Conservation (phyloP, 495 filamentous ascomycete species). For the Platismatia glauca region DNA sequence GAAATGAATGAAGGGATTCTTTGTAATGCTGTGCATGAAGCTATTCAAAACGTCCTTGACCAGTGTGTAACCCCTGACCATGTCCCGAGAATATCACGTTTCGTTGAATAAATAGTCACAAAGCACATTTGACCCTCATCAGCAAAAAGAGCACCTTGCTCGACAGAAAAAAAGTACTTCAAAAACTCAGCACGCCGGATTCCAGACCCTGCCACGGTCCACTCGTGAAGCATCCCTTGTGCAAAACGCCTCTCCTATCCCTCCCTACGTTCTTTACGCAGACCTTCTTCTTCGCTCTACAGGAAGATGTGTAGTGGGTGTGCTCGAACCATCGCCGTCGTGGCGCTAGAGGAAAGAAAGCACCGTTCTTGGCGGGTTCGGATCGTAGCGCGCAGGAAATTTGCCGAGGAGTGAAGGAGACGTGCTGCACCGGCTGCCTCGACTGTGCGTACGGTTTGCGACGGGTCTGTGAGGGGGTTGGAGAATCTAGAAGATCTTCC, state of each 20-base stretch:
- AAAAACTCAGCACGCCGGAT: neutral
- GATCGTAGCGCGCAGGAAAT: neutral
- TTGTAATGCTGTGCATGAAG: too few relatives aligned
- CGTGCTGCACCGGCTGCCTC: neutral
- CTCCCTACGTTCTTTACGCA: too few relatives aligned
- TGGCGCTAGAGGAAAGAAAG: neutral
- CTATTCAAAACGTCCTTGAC: neutral
- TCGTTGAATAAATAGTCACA: neutral
- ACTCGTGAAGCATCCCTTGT: neutral
- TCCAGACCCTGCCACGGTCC: neutral
- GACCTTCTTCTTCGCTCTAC: too few relatives aligned
- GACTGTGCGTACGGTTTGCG: neutral
- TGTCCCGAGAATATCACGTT: neutral
- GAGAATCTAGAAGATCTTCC: neutral
- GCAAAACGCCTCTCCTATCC: too few relatives aligned
- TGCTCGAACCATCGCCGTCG: neutral
- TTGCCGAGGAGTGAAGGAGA: neutral
- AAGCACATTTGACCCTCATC: neutral
- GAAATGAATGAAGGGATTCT: neutral
- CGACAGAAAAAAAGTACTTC: neutral
- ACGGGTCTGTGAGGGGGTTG: neutral
- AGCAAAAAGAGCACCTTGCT: too few relatives aligned
- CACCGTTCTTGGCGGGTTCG: neutral
- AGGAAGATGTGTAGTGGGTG: too few relatives aligned
- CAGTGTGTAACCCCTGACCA: neutral